Evolutionary conservation across 768 basidiomycete species (phyloP).

Genomic region (Lenzites betulinus): DNA sequence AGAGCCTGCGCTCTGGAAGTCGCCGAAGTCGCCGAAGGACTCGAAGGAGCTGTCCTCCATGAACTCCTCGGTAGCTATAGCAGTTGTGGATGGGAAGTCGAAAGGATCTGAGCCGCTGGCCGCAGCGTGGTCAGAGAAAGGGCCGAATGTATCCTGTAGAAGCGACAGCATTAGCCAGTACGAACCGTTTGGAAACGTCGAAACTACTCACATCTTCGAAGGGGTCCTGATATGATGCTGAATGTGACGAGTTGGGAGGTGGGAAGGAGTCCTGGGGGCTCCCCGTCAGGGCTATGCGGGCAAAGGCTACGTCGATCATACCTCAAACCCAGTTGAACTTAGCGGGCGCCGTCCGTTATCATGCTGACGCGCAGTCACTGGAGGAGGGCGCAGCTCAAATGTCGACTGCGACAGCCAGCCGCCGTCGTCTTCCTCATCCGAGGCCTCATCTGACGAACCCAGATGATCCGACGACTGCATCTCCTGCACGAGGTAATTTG

Average conservation of each 20-base stretch:
- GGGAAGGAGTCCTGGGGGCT: conserved; percentile 34
- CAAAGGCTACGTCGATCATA: conserved; percentile 6
- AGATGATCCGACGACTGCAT: conserved; percentile 64
- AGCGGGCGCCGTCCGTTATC: conserved; percentile 34
- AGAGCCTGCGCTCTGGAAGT: conserved; percentile 62
- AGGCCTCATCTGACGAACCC: conserved; percentile 51
- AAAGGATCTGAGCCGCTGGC: conserved; percentile 54
- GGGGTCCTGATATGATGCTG: conserved; percentile 30
- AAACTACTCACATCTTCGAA: conserved; percentile 47
- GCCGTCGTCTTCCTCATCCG: conserved; percentile 69
- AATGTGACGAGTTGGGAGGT: conserved; percentile 20
- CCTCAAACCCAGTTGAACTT: conserved; percentile 34
- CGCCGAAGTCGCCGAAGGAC: conserved; percentile 66
- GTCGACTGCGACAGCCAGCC: conserved; percentile 81
- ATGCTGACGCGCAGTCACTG: conserved; percentile 28
- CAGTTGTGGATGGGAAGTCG: conserved; percentile 47
- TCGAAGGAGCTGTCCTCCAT: conserved; percentile 68
- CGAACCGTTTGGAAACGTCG: background rate
- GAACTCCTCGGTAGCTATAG: conserved; percentile 58
- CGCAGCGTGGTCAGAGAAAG: conserved; percentile 71
- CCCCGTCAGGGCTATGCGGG: background rate
- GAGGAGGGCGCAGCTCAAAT: conserved; percentile 46
- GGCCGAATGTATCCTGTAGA: conserved; percentile 47
- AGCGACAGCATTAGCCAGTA: background rate
- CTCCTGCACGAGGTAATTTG: conserved; percentile 75